Evolutionary conservation across 2,329 filamentous ascomycete species (phyloP), one percentile per base, ranked within the genome.

Genomic region (Aspergillus ochraceus): DNA sequence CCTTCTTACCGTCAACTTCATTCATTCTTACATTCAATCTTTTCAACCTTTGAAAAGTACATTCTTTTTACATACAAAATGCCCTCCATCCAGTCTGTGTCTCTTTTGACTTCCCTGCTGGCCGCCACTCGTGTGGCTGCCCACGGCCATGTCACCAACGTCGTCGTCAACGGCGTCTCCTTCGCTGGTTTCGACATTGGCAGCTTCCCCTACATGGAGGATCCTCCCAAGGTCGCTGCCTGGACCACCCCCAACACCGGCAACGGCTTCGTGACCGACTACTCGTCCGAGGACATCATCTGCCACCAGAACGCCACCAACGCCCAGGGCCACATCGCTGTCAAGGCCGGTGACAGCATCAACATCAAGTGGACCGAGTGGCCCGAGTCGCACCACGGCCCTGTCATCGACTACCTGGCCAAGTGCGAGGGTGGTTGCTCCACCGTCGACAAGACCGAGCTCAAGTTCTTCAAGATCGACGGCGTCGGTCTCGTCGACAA

Each of bases 381-480:
- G 87, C 86, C 86, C 5, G 78, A 82, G 2, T 82, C 80, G 47
- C 84, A 90, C 76, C 79, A 85, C 59, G 85, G 84, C 1, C 86
- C 86, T 6, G 81, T 88, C 63, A 78, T 88, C 60, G 81, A 82
- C 71, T 88, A 88, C 76, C 76, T 88, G 6, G 86, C 86, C 52
- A 78, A 78, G 58, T 86, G 83, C 71, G 71, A 79, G 50, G 83
- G 80, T 19, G 79, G 84, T 66, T 87, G 83, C 68, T 76, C 80
- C 26, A 70, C 73, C 0, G 82, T 80, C 60, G 80, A 83, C 70
- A 82, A 84, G 70, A 75, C 70, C 1, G 68, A 74, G 3, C 78
- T 87, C 24, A 71, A 81, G 58, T 88, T 83, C 73, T 84, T 86
- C 80, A 89, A 89, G 79, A 86, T 88, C 58, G 80, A 82, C 42